Evolutionary conservation across 1,284 basidiomycete genomes (phyloP).

Genomic region (Irpex sp.): DNA sequence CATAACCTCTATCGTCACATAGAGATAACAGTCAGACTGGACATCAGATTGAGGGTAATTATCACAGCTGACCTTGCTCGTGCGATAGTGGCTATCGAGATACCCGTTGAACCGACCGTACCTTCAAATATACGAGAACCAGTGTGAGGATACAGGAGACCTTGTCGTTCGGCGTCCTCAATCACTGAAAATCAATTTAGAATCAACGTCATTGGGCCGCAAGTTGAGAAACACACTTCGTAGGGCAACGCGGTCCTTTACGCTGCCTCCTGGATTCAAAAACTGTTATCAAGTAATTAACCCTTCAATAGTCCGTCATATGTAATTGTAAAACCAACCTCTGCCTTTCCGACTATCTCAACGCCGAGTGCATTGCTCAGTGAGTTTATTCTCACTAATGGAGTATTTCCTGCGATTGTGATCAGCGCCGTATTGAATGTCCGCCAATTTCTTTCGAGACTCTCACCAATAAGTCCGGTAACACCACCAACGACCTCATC

Average conservation of each 20-base stretch:
- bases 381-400: constrained; percentile 88
- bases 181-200: constrained; percentile 62
- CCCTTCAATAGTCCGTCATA: too few relatives aligned
- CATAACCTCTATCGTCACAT: constrained; percentile 51
- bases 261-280: constrained; percentile 94
- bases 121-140: constrained; percentile 97
- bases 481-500: constrained; percentile 77
- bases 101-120: constrained; percentile 96
- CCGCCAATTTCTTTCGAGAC: constrained; percentile 1
- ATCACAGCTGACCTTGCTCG: constrained; percentile 67
- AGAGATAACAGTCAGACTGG: background rate
- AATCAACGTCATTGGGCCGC: background rate
- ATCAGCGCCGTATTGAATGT: background rate
- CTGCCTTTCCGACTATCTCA: constrained; percentile 95
- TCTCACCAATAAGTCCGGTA: constrained; percentile 77
- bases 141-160: constrained; percentile 82
- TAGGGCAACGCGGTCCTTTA: constrained; percentile 95
- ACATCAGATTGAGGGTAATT: background rate
- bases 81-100: constrained; percentile 92
- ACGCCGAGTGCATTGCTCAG: constrained; percentile 89
- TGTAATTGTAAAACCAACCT: constrained; percentile 44
- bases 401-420: constrained; percentile 77
- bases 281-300: constrained; percentile 46
- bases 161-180: constrained; percentile 85
- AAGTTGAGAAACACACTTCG: constrained; percentile 54